Conservation (phyloP, 106 monocot genomes). For the Dendrobium catenatum region DNA sequence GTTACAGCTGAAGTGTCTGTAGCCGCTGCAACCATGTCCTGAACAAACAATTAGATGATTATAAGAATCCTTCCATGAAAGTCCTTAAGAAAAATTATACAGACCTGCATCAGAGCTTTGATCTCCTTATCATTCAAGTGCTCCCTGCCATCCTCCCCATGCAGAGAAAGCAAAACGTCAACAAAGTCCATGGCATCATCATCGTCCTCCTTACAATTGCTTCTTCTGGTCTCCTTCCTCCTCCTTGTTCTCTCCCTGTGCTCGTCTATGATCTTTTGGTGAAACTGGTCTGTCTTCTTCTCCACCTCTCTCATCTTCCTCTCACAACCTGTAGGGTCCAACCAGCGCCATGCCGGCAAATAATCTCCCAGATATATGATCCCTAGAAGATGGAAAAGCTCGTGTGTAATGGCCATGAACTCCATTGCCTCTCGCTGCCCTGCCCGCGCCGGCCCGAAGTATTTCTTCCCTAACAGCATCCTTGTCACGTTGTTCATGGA, state of each 20-base stretch:
- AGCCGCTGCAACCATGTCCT: slow-evolving; percentile 95
- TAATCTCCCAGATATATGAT: slow-evolving; percentile 76
- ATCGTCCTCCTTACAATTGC: slow-evolving; percentile 14
- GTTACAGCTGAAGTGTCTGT: slow-evolving; percentile 84
- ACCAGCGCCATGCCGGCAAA: slow-evolving; percentile 73
- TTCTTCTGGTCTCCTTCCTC: slow-evolving; percentile 11
- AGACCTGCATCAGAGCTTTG: slow-evolving; percentile 83
- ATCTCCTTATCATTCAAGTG: slow-evolving; percentile 77
- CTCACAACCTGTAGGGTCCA: slow-evolving; percentile 75
- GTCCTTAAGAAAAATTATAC: too few relatives aligned
- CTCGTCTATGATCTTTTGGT: slow-evolving; percentile 52
- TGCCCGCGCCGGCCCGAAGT: slow-evolving; percentile 27
- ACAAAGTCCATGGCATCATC: slow-evolving; percentile 72
- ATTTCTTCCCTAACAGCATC: slow-evolving; percentile 94
- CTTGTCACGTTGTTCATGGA: slow-evolving; percentile 95
- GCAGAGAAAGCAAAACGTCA: slow-evolving; percentile 83
- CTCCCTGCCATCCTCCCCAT: slow-evolving; percentile 69
- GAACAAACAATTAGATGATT: background rate
- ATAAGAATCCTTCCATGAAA: too few relatives aligned
- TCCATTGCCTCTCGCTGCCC: slow-evolving; percentile 50
- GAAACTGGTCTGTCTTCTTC: slow-evolving; percentile 80
- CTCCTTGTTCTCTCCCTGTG: slow-evolving; percentile 8
- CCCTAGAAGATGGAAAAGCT: slow-evolving; percentile 66
- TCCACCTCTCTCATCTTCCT: slow-evolving; percentile 82
- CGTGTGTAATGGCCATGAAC: slow-evolving; percentile 75